Base-by-base conservation (phyloP, 2,329 filamentous ascomycete species). In the Zymoseptoria brevis region DNA sequence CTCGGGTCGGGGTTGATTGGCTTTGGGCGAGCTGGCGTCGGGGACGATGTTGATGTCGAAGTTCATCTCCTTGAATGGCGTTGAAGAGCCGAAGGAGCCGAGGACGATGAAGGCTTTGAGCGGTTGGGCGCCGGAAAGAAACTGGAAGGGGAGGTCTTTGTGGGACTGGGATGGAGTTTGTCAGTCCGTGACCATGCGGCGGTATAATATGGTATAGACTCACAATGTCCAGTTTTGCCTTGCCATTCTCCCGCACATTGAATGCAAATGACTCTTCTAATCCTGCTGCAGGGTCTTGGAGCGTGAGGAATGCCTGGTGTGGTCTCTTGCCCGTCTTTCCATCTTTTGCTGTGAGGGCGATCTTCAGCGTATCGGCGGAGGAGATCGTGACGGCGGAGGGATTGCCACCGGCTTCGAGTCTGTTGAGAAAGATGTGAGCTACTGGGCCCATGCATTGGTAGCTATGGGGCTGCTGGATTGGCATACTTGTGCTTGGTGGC, bases 251-350 rank as follows among this genome's bases (percentile, higher is more conserved):
- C 78, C 96, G 96, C 53, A 96, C 79, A 9, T 78, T 86, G 68
- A 99, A 81, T 1, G 91, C 85, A 69, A 93, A 96, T 0, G 92
- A 91, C 22, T 91, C 87, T 75, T 97, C 92, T 53, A 99, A 80
- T 41, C 89, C 90, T 9, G 86, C 87, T 11, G 80, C 77, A 9
- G 81, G 78, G 67, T 97, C 91, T 68, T 84, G 86, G 59, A 99
- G 76, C 16, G 94, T 81, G 57, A 99, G 81, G 79, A 96, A 96
- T 5, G 91, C 91, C 76, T 99, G 94, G 76, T 99, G 94, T 67
- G 94, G 90, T 65, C 89, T 85, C 80, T 91, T 93, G 53, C 84
- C 82, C 67, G 85, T 87, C 75, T 86, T 85, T 71, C 83, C 86
- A 70, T 96, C 90, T 72, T 88, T 87, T 8, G 90, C 83, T 35